Conservation (phyloP, 495 filamentous ascomycete genomes). For the Sphaerosporella brunnea region DNA sequence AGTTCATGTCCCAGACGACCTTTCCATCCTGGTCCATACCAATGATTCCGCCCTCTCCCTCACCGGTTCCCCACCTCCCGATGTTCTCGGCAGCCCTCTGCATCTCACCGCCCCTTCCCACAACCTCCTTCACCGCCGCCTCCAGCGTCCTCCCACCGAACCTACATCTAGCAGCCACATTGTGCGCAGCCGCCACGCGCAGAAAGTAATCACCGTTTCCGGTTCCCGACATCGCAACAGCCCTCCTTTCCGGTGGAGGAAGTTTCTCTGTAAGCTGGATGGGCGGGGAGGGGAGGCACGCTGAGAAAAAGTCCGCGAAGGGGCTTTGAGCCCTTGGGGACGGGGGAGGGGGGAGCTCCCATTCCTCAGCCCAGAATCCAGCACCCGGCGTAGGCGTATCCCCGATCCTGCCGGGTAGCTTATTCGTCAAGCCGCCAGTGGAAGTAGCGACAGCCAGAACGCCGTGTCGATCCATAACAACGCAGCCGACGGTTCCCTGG, state of each 20-base stretch:
- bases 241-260: constrained; percentile 27
- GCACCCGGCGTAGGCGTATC: constrained; percentile 77
- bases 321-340: no score
- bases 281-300: no score
- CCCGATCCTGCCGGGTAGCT: constrained; percentile 65
- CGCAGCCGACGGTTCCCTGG: constrained; percentile 72
- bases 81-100: constrained; percentile 50
- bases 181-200: constrained; percentile 37
- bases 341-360: no score
- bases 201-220: constrained; percentile 87
- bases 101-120: constrained; percentile 56
- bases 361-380: constrained; percentile 81
- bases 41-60: constrained; percentile 76
- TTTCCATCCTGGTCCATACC: constrained; percentile 44
- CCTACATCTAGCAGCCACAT: constrained; percentile 15
- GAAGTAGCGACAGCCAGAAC: constrained; percentile 63
- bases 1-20: constrained; percentile 56
- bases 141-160: constrained; percentile 27
- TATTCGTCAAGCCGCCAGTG: constrained; percentile 80
- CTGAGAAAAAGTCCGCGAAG: not conserved
- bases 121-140: constrained; percentile 41
- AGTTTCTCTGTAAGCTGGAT: not conserved
- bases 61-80: constrained; percentile 55
- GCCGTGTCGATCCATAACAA: constrained; percentile 57
- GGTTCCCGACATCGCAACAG: constrained; percentile 63